Evolutionary conservation across 352 stramenopile species (phyloP).

Genomic region (Phytophthora megakarya): DNA sequence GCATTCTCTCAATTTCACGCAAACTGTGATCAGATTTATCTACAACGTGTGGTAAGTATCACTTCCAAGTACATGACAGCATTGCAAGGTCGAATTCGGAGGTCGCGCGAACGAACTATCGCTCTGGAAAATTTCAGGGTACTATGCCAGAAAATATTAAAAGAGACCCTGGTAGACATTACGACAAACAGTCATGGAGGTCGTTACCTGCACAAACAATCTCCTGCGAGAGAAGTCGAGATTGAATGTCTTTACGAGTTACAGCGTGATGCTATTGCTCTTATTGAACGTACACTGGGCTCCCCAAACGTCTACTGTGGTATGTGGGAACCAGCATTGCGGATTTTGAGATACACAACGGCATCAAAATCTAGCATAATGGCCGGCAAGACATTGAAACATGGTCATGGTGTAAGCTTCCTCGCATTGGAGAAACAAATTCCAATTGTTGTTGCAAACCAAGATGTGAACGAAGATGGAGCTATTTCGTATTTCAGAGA

Average conservation of each 20-base stretch:
- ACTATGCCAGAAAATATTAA: constrained; percentile 37
- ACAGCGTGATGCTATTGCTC: constrained; percentile 35
- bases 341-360: constrained; percentile 54
- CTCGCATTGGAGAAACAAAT: constrained; percentile 39
- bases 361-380: constrained; percentile 62
- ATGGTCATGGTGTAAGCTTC: constrained; percentile 67
- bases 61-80: constrained; percentile 41
- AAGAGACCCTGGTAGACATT: neutral
- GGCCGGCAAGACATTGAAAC: constrained; percentile 62
- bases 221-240: constrained; percentile 47
- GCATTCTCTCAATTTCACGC: constrained; percentile 46
- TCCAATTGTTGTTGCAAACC: constrained; percentile 47
- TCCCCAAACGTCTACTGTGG: constrained; percentile 67
- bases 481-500: constrained; percentile 10
- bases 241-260: constrained; percentile 46
- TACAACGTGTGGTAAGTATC: constrained; percentile 44
- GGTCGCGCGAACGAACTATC: constrained; percentile 42
- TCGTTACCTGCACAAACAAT: constrained; percentile 20
- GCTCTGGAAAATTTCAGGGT: constrained; percentile 35
- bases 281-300: constrained; percentile 44
- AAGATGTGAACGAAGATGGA: constrained; percentile 13
- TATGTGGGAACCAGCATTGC: constrained; percentile 55
- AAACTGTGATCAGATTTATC: constrained; percentile 54
- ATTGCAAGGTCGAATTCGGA: constrained; percentile 45
- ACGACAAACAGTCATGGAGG: neutral